phyloP scores from a whole-genome alignment of 78 protist genomes.

The Dictyostelium purpureum region DNA sequence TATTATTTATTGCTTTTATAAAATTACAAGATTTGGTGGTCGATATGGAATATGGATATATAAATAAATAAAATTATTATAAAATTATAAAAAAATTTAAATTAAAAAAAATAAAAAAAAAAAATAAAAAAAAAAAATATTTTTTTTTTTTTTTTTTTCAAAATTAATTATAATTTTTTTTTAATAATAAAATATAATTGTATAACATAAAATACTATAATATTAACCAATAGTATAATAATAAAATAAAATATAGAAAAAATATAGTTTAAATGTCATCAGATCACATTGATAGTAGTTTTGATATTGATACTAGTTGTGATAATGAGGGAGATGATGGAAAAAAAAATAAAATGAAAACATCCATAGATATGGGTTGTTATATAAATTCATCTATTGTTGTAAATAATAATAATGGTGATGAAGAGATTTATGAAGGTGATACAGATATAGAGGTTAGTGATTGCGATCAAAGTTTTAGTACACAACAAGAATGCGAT shows the following conservation, averaged over 20 bases:
- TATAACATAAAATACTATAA: not conserved
- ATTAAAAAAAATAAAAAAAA: not conserved
- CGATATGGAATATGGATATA: too few species aligned
- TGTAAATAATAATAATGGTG: not conserved
- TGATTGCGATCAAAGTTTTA: not conserved
- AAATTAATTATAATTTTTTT: not conserved
- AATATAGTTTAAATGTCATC: not conserved
- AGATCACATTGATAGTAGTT: not conserved
- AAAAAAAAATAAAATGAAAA: not conserved
- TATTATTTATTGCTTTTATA: too few species aligned
- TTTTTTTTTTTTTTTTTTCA: not conserved
- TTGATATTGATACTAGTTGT: not conserved
- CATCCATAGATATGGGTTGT: conserved; percentile 25
- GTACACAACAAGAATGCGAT: not conserved
- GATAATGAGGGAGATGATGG: not conserved
- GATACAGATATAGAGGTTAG: not conserved
- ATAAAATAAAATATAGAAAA: not conserved
- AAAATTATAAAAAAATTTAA: not conserved
- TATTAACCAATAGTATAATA: not conserved
- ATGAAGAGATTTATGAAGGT: not conserved
- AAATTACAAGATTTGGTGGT: too few species aligned
- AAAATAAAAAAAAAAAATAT: not conserved
- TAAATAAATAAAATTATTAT: too few species aligned
- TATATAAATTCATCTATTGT: conserved; percentile 13
- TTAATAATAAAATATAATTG: not conserved